Evolutionary conservation across 768 basidiomycete genomes (phyloP).

Genomic region (Lyophyllum decastes): DNA sequence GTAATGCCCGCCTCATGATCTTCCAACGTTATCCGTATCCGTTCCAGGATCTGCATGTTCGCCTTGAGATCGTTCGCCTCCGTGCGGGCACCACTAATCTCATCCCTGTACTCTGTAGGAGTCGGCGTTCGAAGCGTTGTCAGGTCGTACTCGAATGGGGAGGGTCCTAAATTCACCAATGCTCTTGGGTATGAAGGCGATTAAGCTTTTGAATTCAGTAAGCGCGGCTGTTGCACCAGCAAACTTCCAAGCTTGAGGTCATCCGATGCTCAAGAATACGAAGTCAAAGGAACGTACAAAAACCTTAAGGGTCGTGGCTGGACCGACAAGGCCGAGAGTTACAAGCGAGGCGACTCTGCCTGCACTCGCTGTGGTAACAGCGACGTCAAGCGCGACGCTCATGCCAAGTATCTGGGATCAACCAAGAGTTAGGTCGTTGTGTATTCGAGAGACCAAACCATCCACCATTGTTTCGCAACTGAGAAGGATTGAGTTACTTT

Average conservation of each 20-base stretch:
- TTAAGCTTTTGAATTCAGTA: neutral
- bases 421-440: neutral
- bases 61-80: neutral
- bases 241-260: neutral
- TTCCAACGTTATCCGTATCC: neutral
- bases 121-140: neutral
- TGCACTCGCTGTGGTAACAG: neutral
- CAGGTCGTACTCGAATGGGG: neutral
- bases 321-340: neutral
- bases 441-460: neutral
- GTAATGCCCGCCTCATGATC: neutral
- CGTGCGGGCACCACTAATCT: neutral
- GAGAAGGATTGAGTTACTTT: neutral
- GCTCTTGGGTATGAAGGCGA: neutral
- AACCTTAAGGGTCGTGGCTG: neutral
- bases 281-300: neutral
- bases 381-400: neutral
- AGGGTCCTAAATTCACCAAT: neutral
- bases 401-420: neutral
- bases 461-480: constrained; percentile 7
- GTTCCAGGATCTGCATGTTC: neutral
- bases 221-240: neutral
- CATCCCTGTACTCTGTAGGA: neutral
- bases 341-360: neutral
- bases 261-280: neutral